Conservation (phyloP, 1,284 basidiomycete species). For the Cryptococcus sp. region DNA sequence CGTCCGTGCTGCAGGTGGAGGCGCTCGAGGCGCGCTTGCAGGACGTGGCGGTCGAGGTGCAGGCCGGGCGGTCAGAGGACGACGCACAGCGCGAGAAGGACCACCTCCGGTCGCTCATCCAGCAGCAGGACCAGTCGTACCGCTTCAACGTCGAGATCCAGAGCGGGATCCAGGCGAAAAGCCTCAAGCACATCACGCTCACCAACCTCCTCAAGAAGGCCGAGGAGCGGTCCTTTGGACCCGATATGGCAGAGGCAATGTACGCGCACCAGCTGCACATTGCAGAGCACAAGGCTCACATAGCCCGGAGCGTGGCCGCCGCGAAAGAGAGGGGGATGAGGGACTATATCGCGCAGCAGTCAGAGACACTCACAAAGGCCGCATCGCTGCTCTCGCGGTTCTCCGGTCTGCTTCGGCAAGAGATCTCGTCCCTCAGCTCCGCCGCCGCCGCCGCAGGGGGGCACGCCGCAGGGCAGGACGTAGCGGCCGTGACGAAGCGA, state of each 20-base stretch:
- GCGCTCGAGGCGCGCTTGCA: conserved; percentile 65
- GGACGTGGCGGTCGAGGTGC: conserved; percentile 61
- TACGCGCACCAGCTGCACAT: conserved; percentile 16
- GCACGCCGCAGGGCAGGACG: conserved; percentile 1
- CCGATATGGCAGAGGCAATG: conserved; percentile 44
- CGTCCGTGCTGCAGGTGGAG: conserved; percentile 67
- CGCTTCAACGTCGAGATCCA: conserved; percentile 62
- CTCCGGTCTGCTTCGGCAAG: conserved; percentile 5
- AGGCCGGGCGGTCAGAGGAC: conserved; percentile 29
- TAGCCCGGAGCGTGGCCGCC: conserved; percentile 68
- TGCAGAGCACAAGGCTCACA: conserved; percentile 30
- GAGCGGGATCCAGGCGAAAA: conserved; percentile 62
- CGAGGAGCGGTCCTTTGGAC: conserved; percentile 70
- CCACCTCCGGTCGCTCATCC: conserved; percentile 65
- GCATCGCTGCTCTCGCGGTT: conserved; percentile 16
- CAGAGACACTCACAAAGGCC: conserved; percentile 59
- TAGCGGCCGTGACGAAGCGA: conserved; percentile 8
- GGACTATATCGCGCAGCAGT: conserved; percentile 63
- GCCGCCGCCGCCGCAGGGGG: neutral
- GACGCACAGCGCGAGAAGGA: conserved; percentile 63
- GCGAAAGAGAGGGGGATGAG: conserved; percentile 66
- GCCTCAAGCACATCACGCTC: conserved; percentile 74
- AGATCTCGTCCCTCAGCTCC: conserved; percentile 3
- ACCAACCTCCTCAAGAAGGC: conserved; percentile 76
- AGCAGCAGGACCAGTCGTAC: conserved; percentile 66